A percentile compares a stretch with the other conserved stretches of the same genome.
phyloP scores from a whole-genome alignment of 192 early-diverging fungal genomes.

The Mortierella antarctica region DNA sequence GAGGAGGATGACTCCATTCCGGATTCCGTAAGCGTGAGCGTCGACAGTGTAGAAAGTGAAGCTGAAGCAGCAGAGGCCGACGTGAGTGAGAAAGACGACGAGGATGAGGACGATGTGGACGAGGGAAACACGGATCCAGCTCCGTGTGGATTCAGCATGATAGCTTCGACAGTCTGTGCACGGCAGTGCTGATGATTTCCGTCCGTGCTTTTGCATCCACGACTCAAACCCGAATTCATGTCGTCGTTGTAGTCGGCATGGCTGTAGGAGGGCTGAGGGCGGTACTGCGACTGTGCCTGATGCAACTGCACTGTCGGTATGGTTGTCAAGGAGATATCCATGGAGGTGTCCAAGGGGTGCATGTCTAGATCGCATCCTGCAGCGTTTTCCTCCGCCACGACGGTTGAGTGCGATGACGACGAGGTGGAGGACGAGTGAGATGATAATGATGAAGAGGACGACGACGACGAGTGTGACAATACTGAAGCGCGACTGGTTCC shows the following conservation, averaged over 20 bases:
- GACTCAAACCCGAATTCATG: constrained; percentile 31
- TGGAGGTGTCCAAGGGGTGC: constrained; percentile 20
- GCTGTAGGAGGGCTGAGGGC: constrained; percentile 1
- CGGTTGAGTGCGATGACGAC: background rate
- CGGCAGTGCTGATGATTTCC: constrained; percentile 40
- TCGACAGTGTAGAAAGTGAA: constrained; percentile 37
- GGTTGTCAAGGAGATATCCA: background rate
- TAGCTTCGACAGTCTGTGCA: constrained; percentile 45
- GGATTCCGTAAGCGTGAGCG: constrained; percentile 30
- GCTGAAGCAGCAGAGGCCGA: constrained; percentile 42
- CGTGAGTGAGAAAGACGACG: constrained; percentile 14
- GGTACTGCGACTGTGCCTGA: constrained; percentile 15
- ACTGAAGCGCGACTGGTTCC: no score
- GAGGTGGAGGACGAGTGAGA: background rate
- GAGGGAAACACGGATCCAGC: background rate
- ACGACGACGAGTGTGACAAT: background rate
- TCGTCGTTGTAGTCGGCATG: constrained; percentile 41
- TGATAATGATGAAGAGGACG: background rate
- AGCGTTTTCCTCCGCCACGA: background rate
- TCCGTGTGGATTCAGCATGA: constrained; percentile 23
- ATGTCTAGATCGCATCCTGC: background rate
- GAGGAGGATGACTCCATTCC: constrained; percentile 2
- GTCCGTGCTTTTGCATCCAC: constrained; percentile 24
- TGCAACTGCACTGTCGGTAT: constrained; percentile 1
- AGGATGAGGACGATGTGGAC: constrained; percentile 23